These are phyloP conservation scores for Leucogyrophana mollusca DNA, from an alignment of 768 basidiomycete species.

Conservation along the genomic window DNA sequence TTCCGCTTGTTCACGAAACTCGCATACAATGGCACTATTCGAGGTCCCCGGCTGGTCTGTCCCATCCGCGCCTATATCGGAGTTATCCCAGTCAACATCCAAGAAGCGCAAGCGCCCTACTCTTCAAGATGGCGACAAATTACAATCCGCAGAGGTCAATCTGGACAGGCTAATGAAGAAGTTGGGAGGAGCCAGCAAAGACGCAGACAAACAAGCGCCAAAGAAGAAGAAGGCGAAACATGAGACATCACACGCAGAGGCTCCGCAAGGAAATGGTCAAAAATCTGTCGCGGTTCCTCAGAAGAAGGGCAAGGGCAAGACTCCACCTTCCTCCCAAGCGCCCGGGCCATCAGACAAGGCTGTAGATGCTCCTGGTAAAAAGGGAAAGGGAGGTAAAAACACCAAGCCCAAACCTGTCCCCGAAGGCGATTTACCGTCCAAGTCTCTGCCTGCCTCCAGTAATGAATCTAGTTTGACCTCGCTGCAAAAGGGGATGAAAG, in stretches of 20 bases:
- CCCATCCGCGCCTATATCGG: constrained; percentile 38
- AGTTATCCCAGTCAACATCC: constrained; percentile 33
- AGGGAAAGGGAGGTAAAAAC: constrained; percentile 7
- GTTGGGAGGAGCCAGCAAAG: constrained; percentile 29
- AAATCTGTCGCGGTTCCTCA: background rate
- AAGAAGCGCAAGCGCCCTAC: constrained; percentile 56
- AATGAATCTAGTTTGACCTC: constrained; percentile 49
- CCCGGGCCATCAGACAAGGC: background rate
- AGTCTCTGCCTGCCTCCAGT: constrained; percentile 10
- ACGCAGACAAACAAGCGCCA: constrained; percentile 9
- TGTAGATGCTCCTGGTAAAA: background rate
- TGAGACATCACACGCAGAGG: background rate
- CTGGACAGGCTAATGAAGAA: constrained; percentile 61
- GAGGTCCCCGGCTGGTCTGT: constrained; percentile 72
- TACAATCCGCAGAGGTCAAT: constrained; percentile 45
- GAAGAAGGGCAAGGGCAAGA: constrained; percentile 7
- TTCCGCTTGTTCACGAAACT: too few species aligned
- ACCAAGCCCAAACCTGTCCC: constrained; percentile 15
- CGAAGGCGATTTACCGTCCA: constrained; percentile 5
- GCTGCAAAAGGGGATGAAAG: constrained; percentile 76
- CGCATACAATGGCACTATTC: constrained; percentile 53
- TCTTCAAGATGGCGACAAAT: constrained; percentile 35
- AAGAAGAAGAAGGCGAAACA: constrained; percentile 19
- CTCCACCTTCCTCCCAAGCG: background rate
- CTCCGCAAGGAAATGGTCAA: constrained; percentile 1